Evolutionary conservation across 768 basidiomycete species (phyloP), one percentile per base, ranked within the genome.

Genomic region (Scleroderma citrinum): DNA sequence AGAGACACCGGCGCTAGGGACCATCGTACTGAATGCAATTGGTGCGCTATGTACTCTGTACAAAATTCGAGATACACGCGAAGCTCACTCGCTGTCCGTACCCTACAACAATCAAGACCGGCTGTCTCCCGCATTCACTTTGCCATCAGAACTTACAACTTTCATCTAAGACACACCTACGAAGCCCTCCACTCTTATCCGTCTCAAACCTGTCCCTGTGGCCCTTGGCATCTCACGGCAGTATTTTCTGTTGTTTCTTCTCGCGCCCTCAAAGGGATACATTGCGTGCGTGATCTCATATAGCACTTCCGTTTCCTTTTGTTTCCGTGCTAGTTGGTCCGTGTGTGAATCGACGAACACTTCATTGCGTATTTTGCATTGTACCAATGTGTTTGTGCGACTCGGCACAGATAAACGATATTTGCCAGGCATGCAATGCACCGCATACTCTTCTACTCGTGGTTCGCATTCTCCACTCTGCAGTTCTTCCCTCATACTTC

Each of bases 201-300:
- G 76, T 70, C 16, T 89, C 89, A 62, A 97, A 97, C 46, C 92
- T 73, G 59, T 91, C 89, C 26, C 86, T 82, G 14, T 96, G 71
- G 6, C 83, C 82, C 53, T 79, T 82, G 11, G 92, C 85, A 55
- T 96, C 93, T 49, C 75, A n/a, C n/a, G n/a, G 78, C 59, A 98
- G 75, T 64, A 91, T 74, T 60, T 82, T 82, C 47, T 78, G 75
- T 53, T 95, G 76, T 61, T 88, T 83, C 39, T 73, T 76, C 52
- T 96, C 94, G 59, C 89, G 72, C 12, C 95, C 94, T 1, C 84
- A 83, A 3, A 95, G 58, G 2, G 77, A 78, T 92, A 99, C 95
- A 65, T 95, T 92, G 26, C 92, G 75, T 32, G 81, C 72, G 59
- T 90, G 92, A 57, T 99, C 95, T 95, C 95, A 98, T 23, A 97